phyloP scores from a whole-genome alignment of 495 filamentous ascomycete genomes.

The Aspergillus hancockii region DNA sequence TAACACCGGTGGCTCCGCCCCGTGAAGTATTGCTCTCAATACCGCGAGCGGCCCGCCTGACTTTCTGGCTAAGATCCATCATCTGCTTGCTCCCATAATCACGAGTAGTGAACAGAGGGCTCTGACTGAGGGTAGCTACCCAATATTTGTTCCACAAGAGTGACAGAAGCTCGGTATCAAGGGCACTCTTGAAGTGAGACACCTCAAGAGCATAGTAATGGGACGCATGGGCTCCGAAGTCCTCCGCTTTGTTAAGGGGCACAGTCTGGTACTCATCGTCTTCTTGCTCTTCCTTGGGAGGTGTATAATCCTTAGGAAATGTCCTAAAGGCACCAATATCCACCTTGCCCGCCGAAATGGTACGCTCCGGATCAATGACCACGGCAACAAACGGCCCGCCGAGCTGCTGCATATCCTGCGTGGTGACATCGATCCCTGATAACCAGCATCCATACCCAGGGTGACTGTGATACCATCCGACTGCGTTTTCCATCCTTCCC shows the following conservation, averaged over 20 bases:
- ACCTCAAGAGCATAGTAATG: constrained; percentile 91
- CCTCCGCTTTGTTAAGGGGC: constrained; percentile 86
- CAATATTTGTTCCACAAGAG: constrained; percentile 99
- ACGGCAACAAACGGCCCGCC: constrained; percentile 92
- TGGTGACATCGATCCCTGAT: constrained; percentile 90
- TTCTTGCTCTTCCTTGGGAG: constrained; percentile 44
- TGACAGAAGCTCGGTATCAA: constrained; percentile 83
- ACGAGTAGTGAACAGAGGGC: constrained; percentile 86
- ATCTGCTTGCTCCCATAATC: constrained; percentile 94
- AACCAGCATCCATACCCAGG: constrained; percentile 99
- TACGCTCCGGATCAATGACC: constrained; percentile 96
- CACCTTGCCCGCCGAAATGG: constrained; percentile 90
- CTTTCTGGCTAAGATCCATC: constrained; percentile 78
- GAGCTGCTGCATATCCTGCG: constrained; percentile 83
- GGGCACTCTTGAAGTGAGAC: constrained; percentile 86
- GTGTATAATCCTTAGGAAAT: constrained; percentile 74
- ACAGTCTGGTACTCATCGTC: constrained; percentile 64
- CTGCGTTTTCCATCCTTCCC: constrained; percentile 82
- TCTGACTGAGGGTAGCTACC: constrained; percentile 97
- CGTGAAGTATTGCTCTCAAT: constrained; percentile 44
- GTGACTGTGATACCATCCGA: constrained; percentile 98
- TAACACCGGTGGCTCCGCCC: constrained; percentile 26
- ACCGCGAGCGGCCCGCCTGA: constrained; percentile 59
- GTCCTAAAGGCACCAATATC: constrained; percentile 98
- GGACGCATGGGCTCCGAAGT: constrained; percentile 90